Base-by-base conservation (phyloP, 1,284 basidiomycete species). In the Cerioporus squamosus region DNA sequence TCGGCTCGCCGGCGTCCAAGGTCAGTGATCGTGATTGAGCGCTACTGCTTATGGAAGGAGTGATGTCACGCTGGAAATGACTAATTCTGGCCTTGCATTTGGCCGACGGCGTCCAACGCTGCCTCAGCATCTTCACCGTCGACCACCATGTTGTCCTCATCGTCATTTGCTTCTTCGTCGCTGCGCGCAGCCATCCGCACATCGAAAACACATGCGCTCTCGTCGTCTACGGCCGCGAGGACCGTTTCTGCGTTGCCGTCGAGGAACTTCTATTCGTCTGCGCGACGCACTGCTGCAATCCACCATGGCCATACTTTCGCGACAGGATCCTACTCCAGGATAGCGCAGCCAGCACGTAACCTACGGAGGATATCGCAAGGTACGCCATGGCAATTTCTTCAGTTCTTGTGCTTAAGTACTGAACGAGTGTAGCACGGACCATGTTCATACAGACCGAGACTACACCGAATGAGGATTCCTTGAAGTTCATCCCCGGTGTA, bases 361-460 rank as follows among this genome's bases (percentile, higher is more conserved):
- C 42, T 58, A 12, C 60, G 64, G 22, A 50, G 69, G 42, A 59
- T 67, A 45, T 54, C 63, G 12, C 70, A 72, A 53, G 61, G 70
- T 71, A 47, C 9, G 67, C 53, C 8, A 2, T 10, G 22, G 9
- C 40, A 7, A 22, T 4, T 33, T 29, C 26, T 29, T 6, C 33
- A 7, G 14, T 36, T 10, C 3, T 7, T 14, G 33, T 14, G 3
- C 3, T 36, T 6, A 36, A 36, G 15, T 20, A 22, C 33, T 55
- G 39, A 46, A 53, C 23, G 14, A 14, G 14, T 31, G 38, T 70
- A 95, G 94, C 80, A 47, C 89, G 94, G 23, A 90, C 91, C 39
- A 95, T 97, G 93, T 97, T 97, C 78, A 97, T 97, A 62, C 95
- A 97, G 76, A 99, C 97, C 6, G 97, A 98, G 77, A 88, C 90